Base-by-base conservation (phyloP, 345 rosid genomes). In the Hypericum androsaemum region DNA sequence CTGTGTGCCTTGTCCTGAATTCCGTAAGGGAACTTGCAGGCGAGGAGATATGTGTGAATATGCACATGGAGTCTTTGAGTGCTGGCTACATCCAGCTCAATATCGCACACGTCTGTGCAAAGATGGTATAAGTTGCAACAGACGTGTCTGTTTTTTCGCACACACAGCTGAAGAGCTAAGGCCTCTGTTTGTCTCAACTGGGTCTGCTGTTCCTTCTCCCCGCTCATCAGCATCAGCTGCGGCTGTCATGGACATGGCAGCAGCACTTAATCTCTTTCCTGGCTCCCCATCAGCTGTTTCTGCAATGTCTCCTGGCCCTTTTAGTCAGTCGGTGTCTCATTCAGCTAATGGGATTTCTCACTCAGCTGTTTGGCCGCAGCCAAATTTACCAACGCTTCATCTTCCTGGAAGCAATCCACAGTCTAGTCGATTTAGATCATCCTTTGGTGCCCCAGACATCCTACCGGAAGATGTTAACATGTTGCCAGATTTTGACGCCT, bases 31-130 rank as follows among this genome's bases (percentile, higher is more conserved):
- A 16, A 80, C 95, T 37, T 90, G 98, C 63, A 72, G 96, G 47
- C 80, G 98, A 0, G 95, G 89, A 47, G 95, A 90, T 58, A 82
- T 90, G 89, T 90, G 98, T 16, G 98, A 90, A 57, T 90, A 84
- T 74, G 98, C 98, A 1, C 98, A 90, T 51, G 98, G 98, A 37
- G 96, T 90, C 56, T 90, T 90, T 59, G 98, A 90, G 55, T 90
- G 96, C 61, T 90, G 98, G 98, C 92, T 90, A 2, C 98, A 90
- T 57, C 98, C 98, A 0, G 98, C 98, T 49, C 98, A 90, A 43
- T 90, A 90, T 44, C 74, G 98, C 47, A 90, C 98, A 5, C 71
- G 96, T 10, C 78, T 90, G 10, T 90, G 98, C 56, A 90, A 90
- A 71, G 98, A 90, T 39, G 95, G 98, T 8, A 84, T 84, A 0